Base-by-base conservation (phyloP, 805 yeast genomes). In the Cyberlindnera mrakii region DNA sequence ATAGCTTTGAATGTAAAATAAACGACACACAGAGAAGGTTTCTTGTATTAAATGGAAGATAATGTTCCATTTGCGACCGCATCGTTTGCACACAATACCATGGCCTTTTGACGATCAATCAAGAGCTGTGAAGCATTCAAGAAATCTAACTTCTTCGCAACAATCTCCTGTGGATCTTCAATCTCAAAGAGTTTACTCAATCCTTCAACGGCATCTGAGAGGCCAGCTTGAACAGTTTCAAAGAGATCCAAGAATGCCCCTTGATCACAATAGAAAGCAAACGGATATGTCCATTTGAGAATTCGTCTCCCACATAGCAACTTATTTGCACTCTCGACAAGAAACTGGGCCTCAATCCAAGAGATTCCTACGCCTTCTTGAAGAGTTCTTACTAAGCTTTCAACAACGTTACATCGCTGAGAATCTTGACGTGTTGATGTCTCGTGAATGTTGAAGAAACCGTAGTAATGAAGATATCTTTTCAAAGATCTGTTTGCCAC, bases 261-360 rank as follows among this genome's bases (percentile, higher is more conserved):
- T 6, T 66, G 60, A 33, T 70, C 72, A 30, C 88, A 67, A 58
- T 80, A 86, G 56, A 66, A 91, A 11, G 87, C 80, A 52, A 88
- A 75, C 3, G 87, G 89, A 63, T 86, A 90, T 0, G 96, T 79
- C 97, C 98, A 93, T 67, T 88, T 85, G 41, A 93, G 68, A 1
- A 87, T 77, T 35, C 79, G 77, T 45, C 98, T 70, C 7, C 95
- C 85, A 44, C 72, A 73, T 27, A 80, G 68, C 43, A 91, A 64
- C 2, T 75, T 73, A 37, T 73, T 71, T 33, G 85, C 80, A 33
- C 91, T 79, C 41, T 85, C 91, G 9, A 82, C 75, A 40, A 90
- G 71, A 57, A 85, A 91, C 54, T 86, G 93, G 1, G 88, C 83
- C 55, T 90, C 96, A 41, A 82, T 84, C 95, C 96, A 88, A 2